Evolutionary conservation across 148 eudicot species (phyloP).

Genomic region (Diospyros lotus): DNA sequence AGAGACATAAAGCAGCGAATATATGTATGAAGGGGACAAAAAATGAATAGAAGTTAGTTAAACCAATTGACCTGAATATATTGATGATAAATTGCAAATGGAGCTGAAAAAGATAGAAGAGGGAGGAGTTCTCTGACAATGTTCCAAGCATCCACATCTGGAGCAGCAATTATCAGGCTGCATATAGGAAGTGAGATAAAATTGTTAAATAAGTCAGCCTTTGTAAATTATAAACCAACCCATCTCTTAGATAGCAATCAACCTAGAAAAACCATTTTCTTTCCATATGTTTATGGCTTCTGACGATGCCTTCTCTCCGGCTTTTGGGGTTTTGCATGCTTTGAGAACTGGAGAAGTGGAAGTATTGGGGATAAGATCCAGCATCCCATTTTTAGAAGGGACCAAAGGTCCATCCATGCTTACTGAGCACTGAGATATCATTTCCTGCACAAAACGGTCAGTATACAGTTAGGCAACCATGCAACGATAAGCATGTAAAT

Average conservation of each 20-base stretch:
- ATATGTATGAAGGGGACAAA: background rate
- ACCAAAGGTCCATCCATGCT: conserved; percentile 33
- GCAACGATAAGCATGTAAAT: background rate
- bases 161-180: conserved; percentile 86
- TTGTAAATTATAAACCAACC: background rate
- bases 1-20: background rate
- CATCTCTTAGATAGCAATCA: background rate
- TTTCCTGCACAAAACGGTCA: conserved; percentile 40
- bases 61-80: conserved; percentile 60
- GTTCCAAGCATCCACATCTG: conserved; percentile 79
- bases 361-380: conserved; percentile 25
- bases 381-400: conserved; percentile 25
- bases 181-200: conserved; percentile 17
- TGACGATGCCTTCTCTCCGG: conserved; percentile 71
- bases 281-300: conserved; percentile 71
- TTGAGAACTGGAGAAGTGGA: conserved; percentile 27
- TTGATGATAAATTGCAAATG: conserved; percentile 91
- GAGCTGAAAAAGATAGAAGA: conserved; percentile 72
- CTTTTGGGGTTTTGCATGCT: conserved; percentile 44
- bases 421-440: conserved; percentile 12
- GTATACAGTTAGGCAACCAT: conserved; percentile 6
- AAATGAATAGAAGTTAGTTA: background rate
- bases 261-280: conserved; percentile 93
- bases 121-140: conserved; percentile 71
- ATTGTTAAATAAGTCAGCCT: background rate